These are phyloP conservation scores for Metarhizium humberi DNA, from an alignment of 2,329 filamentous ascomycete species.

Conservation along the genomic window DNA sequence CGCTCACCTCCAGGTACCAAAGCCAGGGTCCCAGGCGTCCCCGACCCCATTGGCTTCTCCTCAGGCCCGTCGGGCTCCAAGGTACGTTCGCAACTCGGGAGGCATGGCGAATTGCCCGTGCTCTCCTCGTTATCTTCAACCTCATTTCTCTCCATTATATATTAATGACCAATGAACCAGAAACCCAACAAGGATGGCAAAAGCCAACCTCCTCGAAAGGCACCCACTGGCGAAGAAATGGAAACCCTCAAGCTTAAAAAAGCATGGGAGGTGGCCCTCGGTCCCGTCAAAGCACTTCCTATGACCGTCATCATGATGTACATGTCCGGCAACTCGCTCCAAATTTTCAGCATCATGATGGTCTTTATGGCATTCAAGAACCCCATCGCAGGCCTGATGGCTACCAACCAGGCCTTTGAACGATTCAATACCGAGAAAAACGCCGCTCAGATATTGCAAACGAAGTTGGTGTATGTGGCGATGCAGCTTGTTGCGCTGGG, in stretches of 20 bases:
- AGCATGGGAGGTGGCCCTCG: constrained; percentile 93
- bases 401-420: constrained; percentile 80
- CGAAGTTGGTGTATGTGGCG: constrained; percentile 79
- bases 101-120: background rate
- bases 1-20: constrained; percentile 58
- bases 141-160: background rate
- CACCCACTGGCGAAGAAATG: constrained; percentile 74
- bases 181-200: constrained; percentile 44
- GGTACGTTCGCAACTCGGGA: constrained; percentile 28
- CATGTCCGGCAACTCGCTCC: constrained; percentile 96
- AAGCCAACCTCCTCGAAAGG: constrained; percentile 43
- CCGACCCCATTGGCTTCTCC: constrained; percentile 80
- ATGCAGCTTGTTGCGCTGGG: constrained; percentile 80
- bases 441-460: constrained; percentile 61
- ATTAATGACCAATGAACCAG: constrained; percentile 15
- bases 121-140: background rate
- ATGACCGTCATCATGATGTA: constrained; percentile 99
- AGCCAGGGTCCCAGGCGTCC: constrained; percentile 57
- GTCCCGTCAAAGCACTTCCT: constrained; percentile 84
- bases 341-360: constrained; percentile 99
- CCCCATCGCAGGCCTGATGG: constrained; percentile 74
- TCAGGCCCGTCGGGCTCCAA: constrained; percentile 47
- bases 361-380: constrained; percentile 99
- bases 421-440: constrained; percentile 81
- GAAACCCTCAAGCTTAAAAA: constrained; percentile 97